phyloP scores from a whole-genome alignment of 768 basidiomycete genomes.

The Boletales sp. region DNA sequence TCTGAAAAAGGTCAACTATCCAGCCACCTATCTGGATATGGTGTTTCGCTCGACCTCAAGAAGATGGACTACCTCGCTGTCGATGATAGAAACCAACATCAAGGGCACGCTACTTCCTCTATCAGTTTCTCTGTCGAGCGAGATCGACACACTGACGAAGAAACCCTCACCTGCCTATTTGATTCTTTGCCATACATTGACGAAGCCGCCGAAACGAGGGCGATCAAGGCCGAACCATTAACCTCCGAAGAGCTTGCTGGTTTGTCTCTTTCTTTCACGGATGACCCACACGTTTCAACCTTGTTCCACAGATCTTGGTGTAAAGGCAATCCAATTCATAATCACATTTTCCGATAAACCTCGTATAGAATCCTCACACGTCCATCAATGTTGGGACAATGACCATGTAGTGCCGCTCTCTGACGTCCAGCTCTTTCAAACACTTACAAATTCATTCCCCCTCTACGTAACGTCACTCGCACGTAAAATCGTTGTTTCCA shows the following conservation, averaged over 20 bases:
- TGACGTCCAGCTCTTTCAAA: conserved; percentile 38
- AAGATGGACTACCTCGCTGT: conserved; percentile 95
- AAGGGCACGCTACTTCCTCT: not conserved
- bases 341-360: conserved; percentile 49
- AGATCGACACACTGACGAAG: conserved; percentile 16
- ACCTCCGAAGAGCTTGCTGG: conserved; percentile 53
- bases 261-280: conserved; percentile 26
- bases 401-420: conserved; percentile 13
- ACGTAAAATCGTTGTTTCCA: conserved; percentile 58
- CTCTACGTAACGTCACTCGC: conserved; percentile 75
- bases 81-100: conserved; percentile 64
- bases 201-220: conserved; percentile 27
- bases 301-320: conserved; percentile 51
- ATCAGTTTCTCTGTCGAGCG: not conserved
- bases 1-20: conserved; percentile 36
- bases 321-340: conserved; percentile 75
- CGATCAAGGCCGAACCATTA: conserved; percentile 42
- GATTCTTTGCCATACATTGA: conserved; percentile 30
- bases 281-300: not conserved
- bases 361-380: conserved; percentile 33
- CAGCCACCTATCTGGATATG: conserved; percentile 78
- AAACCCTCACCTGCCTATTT: conserved; percentile 25
- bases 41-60: conserved; percentile 89
- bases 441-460: conserved; percentile 86
- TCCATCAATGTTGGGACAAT: conserved; percentile 18